Evolutionary conservation across 495 filamentous ascomycete species (phyloP), one percentile per base, ranked within the genome.

Genomic region (Xylaria venustula): DNA sequence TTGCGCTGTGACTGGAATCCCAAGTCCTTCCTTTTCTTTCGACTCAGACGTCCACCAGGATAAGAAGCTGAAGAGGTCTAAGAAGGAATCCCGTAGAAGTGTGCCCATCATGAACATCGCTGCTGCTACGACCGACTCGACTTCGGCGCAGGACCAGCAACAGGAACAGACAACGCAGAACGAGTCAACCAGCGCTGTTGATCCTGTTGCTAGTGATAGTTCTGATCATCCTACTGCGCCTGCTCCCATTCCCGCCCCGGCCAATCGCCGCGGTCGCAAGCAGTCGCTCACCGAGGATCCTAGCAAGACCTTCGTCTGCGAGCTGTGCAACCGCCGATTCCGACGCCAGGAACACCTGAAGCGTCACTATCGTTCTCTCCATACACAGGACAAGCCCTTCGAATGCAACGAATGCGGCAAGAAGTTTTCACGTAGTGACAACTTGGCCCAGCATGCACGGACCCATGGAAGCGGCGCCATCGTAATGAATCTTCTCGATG

Each of bases 261-360:
- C 91, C 66, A 93, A 90, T 76, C 95, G 94, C 64, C 92, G 94
- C 58, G 94, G 94, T 30, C 93, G 94, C 74, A 99, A 99, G 85
- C 94, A 99, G 78, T 98, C 95, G 0, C 75, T 98, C 71, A 98
- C 94, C 17, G 94, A 99, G 64, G 94, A 99, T 67, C 94, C 95
- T 3, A 95, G 91, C 66, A 99, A 99, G 87, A 96, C 92, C 0
- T 99, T 98, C 67, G 90, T 96, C 53, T 99, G 95, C 81, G 90
- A 91, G 42, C 82, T 98, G 19, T 99, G 95, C 85, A 90, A 88
- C 46, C 91, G 95, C 53, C 92, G 95, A 52, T 99, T 99, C 88
- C 91, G 95, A 62, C 91, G 95, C 60, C 95, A 98, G 73, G 95
- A 99, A 73, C 95, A 99, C 68, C 88, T 99, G 59, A 98, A 98